Evolutionary conservation across 2,329 filamentous ascomycete species (phyloP), one percentile per base, ranked within the genome.

Genomic region (Hypoxylon sp.): DNA sequence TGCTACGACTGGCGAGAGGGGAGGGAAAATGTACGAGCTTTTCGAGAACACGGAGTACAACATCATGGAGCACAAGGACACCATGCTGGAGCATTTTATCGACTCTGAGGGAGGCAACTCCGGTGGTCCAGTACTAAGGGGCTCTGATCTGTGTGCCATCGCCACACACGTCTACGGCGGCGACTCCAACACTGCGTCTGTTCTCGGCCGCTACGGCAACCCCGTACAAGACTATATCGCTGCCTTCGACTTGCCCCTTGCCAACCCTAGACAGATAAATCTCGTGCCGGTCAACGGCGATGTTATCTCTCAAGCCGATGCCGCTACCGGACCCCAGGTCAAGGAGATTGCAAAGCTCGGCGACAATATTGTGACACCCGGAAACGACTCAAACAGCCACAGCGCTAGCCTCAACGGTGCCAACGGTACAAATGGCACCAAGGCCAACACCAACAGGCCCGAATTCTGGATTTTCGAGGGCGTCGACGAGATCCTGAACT

Each of bases 381-480:
- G 10, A 11, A 34, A 19, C 30, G 41, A 17, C 41, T 13, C 17
- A 7, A 17, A 34, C 14, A 28, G 48, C 48, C 25, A 25, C 25
- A 25, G 25, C 25, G 25, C 4, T 25, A 25, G 3, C 25, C 48
- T 13, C 48, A 34, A 32, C 48, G 25, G 25, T n/a, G 14, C 11
- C 2, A 28, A 34, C 19, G 49, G 13, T 5, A 34, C 13, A 13
- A 50, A 43, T 5, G 10, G 25, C 9, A 50, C 36, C 17, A 50
- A 43, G 19, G 2, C 52, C 21, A 48, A 48, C 21, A 2, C 43
- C 9, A 36, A 3, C 23, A 63, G 51, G 17, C 4, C 51, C 45
- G 60, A 63, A 21, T 63, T 52, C 32, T 57, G 60, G 52, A 63
- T 62, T 51, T 62, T 56, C 60, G 60, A 62, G n/a, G 60, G 60